Conservation (phyloP, 768 basidiomycete species). For the Phylloporus sp. region DNA sequence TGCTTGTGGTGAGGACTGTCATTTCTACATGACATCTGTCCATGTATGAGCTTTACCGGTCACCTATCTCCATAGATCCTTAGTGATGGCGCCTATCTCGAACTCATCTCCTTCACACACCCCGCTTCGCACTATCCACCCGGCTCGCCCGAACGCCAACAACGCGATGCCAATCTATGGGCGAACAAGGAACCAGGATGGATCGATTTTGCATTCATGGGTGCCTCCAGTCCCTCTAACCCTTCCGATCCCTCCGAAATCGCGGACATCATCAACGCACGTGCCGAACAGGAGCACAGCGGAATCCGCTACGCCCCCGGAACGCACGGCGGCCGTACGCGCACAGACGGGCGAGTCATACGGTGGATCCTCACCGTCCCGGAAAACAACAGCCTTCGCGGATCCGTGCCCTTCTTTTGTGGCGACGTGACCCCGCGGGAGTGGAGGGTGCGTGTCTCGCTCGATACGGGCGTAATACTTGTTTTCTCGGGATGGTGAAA, state of each 20-base stretch:
- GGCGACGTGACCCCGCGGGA: slow-evolving; percentile 62
- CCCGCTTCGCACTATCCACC: slow-evolving; percentile 50
- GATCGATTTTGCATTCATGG: slow-evolving; percentile 64
- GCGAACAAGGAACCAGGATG: slow-evolving; percentile 51
- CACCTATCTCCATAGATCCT: slow-evolving; percentile 12
- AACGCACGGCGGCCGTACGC: slow-evolving; percentile 47
- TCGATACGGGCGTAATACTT: too few relatives aligned
- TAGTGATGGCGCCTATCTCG: slow-evolving; percentile 56
- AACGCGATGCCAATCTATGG: slow-evolving; percentile 51
- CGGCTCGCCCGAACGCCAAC: slow-evolving; percentile 39
- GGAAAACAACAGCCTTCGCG: slow-evolving; percentile 19
- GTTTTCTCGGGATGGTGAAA: too few relatives aligned
- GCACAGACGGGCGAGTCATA: slow-evolving; percentile 50
- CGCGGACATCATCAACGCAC: slow-evolving; percentile 50
- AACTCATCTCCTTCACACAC: slow-evolving; percentile 63
- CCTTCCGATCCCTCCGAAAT: too few relatives aligned
- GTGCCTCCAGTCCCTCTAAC: slow-evolving; percentile 41
- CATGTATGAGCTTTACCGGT: background rate
- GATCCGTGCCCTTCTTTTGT: slow-evolving; percentile 64
- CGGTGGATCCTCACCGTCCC: slow-evolving; percentile 55
- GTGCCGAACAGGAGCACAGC: slow-evolving; percentile 37
- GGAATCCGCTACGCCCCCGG: slow-evolving; percentile 42
- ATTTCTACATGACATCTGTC: background rate
- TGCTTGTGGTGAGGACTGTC: slow-evolving; percentile 49
- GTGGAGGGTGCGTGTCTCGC: slow-evolving; percentile 53